Evolutionary conservation across 257 asterid species (phyloP).

Genomic region (Solanum piurae): DNA sequence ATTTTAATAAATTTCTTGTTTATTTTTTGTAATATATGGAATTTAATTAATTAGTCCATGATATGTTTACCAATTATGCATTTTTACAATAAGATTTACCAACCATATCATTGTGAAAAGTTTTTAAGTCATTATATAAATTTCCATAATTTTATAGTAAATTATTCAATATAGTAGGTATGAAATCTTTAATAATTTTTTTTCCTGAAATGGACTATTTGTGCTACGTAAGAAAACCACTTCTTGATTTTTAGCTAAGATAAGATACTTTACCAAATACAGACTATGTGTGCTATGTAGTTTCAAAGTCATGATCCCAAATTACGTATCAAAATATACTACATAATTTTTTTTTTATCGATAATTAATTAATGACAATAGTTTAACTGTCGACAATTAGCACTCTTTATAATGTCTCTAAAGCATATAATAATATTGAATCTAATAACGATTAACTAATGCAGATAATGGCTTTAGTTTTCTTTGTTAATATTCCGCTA

Average conservation of each 20-base stretch:
- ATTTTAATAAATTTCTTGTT: background rate
- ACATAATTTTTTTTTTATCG: no score
- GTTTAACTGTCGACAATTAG: fast-evolving
- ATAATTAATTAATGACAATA: no score
- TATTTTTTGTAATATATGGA: background rate
- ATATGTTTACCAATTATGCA: background rate
- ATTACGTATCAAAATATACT: no score
- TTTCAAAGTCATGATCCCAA: background rate
- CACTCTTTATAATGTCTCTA: background rate
- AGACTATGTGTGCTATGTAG: background rate
- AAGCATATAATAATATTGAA: no score
- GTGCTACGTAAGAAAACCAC: background rate
- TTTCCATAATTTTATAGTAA: background rate
- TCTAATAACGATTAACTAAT: no score
- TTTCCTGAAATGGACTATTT: background rate
- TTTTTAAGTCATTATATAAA: background rate
- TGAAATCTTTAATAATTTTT: background rate
- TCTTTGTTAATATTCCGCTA: no score
- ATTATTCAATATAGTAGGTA: background rate
- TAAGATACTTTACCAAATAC: background rate
- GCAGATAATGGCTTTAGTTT: no score
- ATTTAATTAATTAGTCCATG: background rate
- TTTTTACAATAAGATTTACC: background rate
- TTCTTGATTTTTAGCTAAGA: background rate
- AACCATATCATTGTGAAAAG: background rate